Base-by-base conservation (phyloP, 225 moss, liverwort and hornwort genomes). In the Pleurozium schreberi region DNA sequence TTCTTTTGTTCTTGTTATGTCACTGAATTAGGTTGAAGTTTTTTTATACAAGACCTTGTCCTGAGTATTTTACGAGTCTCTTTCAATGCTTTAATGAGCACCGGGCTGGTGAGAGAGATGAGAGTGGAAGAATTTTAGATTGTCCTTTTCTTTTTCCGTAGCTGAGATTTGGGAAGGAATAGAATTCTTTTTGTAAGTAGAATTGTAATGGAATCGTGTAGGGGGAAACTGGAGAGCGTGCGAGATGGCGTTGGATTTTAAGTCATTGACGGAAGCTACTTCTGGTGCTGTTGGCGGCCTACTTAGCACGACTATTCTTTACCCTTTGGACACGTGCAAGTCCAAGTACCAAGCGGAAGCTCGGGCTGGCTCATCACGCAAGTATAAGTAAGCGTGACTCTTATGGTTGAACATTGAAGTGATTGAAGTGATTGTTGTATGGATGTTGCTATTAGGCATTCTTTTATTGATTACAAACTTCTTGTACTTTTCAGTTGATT, bases 271-370 rank as follows among this genome's bases (percentile, higher is more conserved):
- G 59, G 99, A 99, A 89, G 99, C 99, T 42, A 93, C 92, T 40
- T 97, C 99, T 59, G 99, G 99, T 74, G 99, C 99, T 75, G 94
- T 99, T 55, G 99, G 99, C 70, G 99, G 97, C 28, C 95, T 99
- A 85, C 90, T 99, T 68, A 99, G 99, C 88, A 99, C 99, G n/a
- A 93, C 94, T 40, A 89, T 97, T 87, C 94, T 99, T 45, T 99
- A 99, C 85, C 97, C 99, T 76, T 84, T 99, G 89, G 99, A 99
- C 87, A 99, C 99, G 13, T 99, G 99, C 95, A 99, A 99, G 89
- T 97, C 89, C 64, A 89, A 89, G 81, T 89, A 89, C 73, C 89
- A 89, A 89, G 89, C 89, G 43, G 89, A 89, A 86, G 89, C 89
- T 86, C 89, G 89, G 71, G 81, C 89, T 86, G 89, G 89, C 74